Base-by-base conservation (phyloP, 2,329 filamentous ascomycete genomes). In the Trichothecium roseum region DNA sequence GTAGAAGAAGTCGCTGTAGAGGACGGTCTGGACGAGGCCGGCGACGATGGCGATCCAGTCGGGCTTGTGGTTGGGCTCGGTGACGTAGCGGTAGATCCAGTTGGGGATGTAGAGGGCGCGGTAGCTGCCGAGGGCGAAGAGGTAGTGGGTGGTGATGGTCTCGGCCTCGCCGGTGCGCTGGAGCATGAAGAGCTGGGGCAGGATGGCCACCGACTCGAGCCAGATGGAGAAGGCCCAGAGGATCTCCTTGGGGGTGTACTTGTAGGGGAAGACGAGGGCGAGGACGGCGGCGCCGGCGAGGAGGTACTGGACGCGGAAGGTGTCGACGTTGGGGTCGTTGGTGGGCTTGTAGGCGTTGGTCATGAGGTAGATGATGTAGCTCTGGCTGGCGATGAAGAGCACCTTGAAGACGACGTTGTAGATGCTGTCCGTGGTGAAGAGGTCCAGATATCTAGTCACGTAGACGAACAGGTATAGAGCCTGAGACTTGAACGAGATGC, bases 1-100 rank as follows among this genome's bases (percentile, higher is more conserved):
- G 72, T 88, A 98, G 74, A 98, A 98, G 68, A 98, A 98, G 66
- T 98, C 91, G 44, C 86, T 94, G 68, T 98, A 98, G 39, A 98
- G 69, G 33, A 98, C 64, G 1, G 91, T 98, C 69, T 98, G 91
- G 44, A 96, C 66, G 37, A 96, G 72, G 10, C 91, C 91, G 4
- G 93, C 91, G 42, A 91, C 55, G 35, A 95, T 81, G 15, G 88
- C 82, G 47, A 95, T 93, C 44, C 80, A 84, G 56, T 96, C 88
- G 48, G 81, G 57, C 58, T 72, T 82, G 57, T 86, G 81, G 34
- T 74, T 67, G 31, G 62, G 55, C 59, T 94, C 87, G 35, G 74
- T 72, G 48, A 84, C 74, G 63, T 89, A 96, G 37, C 91, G 73
- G 63, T 85, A 96, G 51, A 96, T 78, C 91, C 91, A 98, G 66